Evolutionary conservation across 371 early-diverging fungal genomes (phyloP).

Genomic region (Mortierella sp.): DNA sequence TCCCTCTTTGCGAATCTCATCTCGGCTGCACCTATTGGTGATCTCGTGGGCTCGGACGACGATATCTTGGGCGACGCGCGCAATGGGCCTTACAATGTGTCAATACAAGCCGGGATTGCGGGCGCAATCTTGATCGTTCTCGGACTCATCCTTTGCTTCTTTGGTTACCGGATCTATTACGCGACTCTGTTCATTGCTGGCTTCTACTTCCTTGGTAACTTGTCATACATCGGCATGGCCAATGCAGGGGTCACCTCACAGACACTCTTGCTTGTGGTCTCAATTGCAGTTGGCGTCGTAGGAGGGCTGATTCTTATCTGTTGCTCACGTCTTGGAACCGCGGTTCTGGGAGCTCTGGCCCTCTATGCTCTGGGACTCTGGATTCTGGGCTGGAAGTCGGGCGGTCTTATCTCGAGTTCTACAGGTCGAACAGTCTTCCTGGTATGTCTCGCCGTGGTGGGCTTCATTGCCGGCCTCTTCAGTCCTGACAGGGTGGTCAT

Average conservation of each 20-base stretch:
- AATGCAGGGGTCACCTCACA: constrained; percentile 60
- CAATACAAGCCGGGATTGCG: constrained; percentile 65
- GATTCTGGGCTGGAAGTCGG: constrained; percentile 68
- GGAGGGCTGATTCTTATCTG: constrained; percentile 64
- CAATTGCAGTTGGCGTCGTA: constrained; percentile 62
- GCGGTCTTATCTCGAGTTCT: constrained; percentile 61
- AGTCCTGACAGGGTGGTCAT: constrained; percentile 67
- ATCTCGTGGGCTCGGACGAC: background rate
- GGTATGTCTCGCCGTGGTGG: constrained; percentile 60
- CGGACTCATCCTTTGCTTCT: constrained; percentile 71
- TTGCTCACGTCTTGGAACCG: constrained; percentile 58
- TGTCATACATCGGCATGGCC: constrained; percentile 64
- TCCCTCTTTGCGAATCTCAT: constrained; percentile 15
- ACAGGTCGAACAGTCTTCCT: constrained; percentile 74
- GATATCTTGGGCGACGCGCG: constrained; percentile 13
- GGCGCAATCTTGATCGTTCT: constrained; percentile 69
- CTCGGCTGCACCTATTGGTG: constrained; percentile 18
- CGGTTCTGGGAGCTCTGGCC: constrained; percentile 71
- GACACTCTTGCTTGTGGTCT: constrained; percentile 65
- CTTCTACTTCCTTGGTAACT: constrained; percentile 60
- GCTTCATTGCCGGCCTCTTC: constrained; percentile 64
- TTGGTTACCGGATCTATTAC: constrained; percentile 66
- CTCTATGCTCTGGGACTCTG: constrained; percentile 62
- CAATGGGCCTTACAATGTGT: constrained; percentile 40
- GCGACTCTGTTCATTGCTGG: constrained; percentile 68